These are phyloP conservation scores for Chaetomiaceae sp. DNA, from an alignment of 2,329 filamentous ascomycete species.

Conservation along the genomic window DNA sequence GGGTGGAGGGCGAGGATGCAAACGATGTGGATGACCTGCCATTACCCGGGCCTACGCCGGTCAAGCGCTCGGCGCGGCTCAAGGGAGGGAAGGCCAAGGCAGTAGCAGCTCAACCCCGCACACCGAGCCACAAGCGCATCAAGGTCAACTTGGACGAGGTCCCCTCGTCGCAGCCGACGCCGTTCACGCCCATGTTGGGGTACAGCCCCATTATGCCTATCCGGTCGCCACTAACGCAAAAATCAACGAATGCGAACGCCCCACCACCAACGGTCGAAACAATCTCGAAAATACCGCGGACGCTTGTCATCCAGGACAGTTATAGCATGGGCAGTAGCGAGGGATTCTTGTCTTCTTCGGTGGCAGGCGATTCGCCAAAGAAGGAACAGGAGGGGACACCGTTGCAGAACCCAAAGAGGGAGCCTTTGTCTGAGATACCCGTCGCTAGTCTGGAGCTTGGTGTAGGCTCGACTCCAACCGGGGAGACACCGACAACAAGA, in stretches of 20 bases:
- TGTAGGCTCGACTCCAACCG: neutral
- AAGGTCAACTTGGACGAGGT: constrained; percentile 41
- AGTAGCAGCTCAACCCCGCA: constrained; percentile 38
- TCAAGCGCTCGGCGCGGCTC: neutral
- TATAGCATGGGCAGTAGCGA: constrained; percentile 35
- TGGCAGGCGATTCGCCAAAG: constrained; percentile 12
- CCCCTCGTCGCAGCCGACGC: constrained; percentile 43
- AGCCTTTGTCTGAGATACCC: constrained; percentile 24
- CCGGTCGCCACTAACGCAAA: constrained; percentile 39
- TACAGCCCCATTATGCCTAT: constrained; percentile 33
- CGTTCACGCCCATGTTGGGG: constrained; percentile 38
- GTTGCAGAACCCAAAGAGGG: constrained; percentile 5
- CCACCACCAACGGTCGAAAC: constrained; percentile 24
- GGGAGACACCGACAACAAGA: constrained; percentile 15
- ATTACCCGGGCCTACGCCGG: neutral
- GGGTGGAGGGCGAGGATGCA: constrained; percentile 27
- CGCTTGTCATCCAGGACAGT: constrained; percentile 44
- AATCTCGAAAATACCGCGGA: constrained; percentile 28
- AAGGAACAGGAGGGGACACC: constrained; percentile 12
- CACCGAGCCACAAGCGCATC: constrained; percentile 33
- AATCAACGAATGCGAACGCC: constrained; percentile 31
- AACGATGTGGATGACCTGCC: constrained; percentile 11
- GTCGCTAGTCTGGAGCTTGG: constrained; percentile 13
- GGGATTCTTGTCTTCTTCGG: constrained; percentile 13
- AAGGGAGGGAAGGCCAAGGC: constrained; percentile 13